phyloP scores from a whole-genome alignment of 2,329 filamentous ascomycete species.

The Bipolaris victoriae region DNA sequence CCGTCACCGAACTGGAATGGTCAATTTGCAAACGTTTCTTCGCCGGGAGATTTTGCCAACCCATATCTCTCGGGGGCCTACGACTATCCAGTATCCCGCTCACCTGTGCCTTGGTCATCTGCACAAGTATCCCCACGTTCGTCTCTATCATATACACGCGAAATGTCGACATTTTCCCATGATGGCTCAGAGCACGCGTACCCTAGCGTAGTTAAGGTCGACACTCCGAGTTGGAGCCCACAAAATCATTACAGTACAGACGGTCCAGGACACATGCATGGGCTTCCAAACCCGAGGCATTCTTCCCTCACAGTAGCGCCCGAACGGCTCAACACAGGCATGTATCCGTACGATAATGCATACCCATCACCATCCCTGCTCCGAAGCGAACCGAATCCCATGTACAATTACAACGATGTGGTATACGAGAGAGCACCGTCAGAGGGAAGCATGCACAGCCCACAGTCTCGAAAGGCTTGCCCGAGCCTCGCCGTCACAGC shows the following conservation, averaged over 20 bases:
- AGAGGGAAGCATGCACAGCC: constrained; percentile 21
- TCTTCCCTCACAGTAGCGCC: constrained; percentile 43
- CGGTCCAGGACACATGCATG: constrained; percentile 19
- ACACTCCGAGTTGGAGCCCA: constrained; percentile 35
- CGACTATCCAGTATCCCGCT: constrained; percentile 42
- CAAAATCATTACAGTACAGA: constrained; percentile 27
- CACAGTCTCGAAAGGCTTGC: constrained; percentile 13
- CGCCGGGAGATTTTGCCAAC: constrained; percentile 39
- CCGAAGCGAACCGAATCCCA: constrained; percentile 26
- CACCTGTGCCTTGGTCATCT: constrained; percentile 40
- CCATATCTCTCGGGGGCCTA: constrained; percentile 43
- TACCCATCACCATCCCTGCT: constrained; percentile 32
- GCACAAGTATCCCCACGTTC: constrained; percentile 43
- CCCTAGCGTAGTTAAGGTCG: constrained; percentile 35
- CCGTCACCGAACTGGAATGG: constrained; percentile 42
- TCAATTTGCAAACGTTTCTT: constrained; percentile 35
- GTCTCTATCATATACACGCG: constrained; percentile 38
- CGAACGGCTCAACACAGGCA: constrained; percentile 32
- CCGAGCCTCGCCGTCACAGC: constrained; percentile 7
- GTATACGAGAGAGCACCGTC: constrained; percentile 18
- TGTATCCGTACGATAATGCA: constrained; percentile 32
- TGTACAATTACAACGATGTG: constrained; percentile 21
- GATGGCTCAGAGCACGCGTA: constrained; percentile 38
- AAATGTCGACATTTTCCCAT: constrained; percentile 45
- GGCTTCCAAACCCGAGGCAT: constrained; percentile 21